Conservation (phyloP, 2,329 filamentous ascomycete species). For the Diaporthe citriasiana region DNA sequence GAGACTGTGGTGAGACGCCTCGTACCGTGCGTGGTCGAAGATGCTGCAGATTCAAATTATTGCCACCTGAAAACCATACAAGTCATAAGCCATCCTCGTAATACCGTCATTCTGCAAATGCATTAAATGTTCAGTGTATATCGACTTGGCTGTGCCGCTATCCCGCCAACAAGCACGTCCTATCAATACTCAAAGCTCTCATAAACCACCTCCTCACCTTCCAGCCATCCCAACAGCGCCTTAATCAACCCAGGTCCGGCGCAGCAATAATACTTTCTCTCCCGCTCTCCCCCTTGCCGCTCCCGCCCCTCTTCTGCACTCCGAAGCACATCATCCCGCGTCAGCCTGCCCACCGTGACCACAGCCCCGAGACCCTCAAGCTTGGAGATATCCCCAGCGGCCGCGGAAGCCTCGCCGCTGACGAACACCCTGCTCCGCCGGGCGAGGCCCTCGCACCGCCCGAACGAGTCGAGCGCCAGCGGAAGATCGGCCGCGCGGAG, state of each 20-base stretch:
- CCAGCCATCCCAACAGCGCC: slow-evolving; percentile 64
- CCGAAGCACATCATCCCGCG: slow-evolving; percentile 57
- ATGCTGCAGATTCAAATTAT: neutral
- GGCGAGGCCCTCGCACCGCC: slow-evolving; percentile 65
- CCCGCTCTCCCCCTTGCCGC: slow-evolving; percentile 40
- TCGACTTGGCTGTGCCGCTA: too few species aligned
- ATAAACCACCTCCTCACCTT: slow-evolving; percentile 66
- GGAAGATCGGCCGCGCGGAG: slow-evolving; percentile 72
- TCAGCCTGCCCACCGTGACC: slow-evolving; percentile 57
- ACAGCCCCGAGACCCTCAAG: slow-evolving; percentile 53
- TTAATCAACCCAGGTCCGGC: slow-evolving; percentile 59
- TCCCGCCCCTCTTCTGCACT: slow-evolving; percentile 53
- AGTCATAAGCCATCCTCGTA: neutral
- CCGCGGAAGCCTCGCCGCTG: slow-evolving; percentile 61
- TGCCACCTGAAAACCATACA: too few species aligned
- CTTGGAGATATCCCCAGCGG: slow-evolving; percentile 41
- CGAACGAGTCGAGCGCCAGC: slow-evolving; percentile 72
- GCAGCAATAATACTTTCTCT: slow-evolving; percentile 67
- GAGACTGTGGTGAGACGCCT: neutral
- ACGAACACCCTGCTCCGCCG: slow-evolving; percentile 72
- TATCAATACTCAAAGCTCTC: slow-evolving; percentile 74
- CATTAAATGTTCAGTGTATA: neutral
- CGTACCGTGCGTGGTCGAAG: neutral
- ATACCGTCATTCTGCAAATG: too few species aligned
- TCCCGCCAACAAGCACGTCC: neutral